Evolutionary conservation across 116 monocot species (phyloP).

Genomic region (Papilionanthe hybrid): DNA sequence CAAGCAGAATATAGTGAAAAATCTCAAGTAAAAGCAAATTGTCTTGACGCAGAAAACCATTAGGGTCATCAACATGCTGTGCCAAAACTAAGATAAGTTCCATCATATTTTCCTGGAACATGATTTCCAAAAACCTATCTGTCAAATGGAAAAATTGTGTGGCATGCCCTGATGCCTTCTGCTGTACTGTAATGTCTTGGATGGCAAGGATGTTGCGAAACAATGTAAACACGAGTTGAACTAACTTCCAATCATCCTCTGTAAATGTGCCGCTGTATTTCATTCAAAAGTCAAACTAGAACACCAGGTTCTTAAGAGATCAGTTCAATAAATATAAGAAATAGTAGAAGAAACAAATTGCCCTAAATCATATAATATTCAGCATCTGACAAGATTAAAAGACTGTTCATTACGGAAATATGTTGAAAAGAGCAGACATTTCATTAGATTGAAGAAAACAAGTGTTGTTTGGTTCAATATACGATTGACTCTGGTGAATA

Average conservation of each 20-base stretch:
- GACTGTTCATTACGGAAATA: neutral
- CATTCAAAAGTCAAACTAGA: neutral
- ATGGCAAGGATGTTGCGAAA: constrained; percentile 85
- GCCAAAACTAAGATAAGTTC: constrained; percentile 76
- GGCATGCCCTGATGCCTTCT: constrained; percentile 72
- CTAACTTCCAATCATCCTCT: constrained; percentile 96
- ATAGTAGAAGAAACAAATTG: neutral
- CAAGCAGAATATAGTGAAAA: constrained; percentile 64
- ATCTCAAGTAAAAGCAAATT: constrained; percentile 80
- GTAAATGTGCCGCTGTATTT: constrained; percentile 59
- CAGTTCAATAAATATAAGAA: neutral
- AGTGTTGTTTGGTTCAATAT: neutral
- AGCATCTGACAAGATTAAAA: neutral
- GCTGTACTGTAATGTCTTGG: constrained; percentile 64
- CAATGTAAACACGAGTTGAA: constrained; percentile 88
- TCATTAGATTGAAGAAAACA: neutral
- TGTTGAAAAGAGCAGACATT: neutral
- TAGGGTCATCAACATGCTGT: constrained; percentile 63
- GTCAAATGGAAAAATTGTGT: constrained; percentile 53
- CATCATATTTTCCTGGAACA: constrained; percentile 90
- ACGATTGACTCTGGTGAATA: neutral
- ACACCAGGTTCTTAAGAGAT: neutral
- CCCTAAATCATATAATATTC: neutral
- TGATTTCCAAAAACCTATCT: constrained; percentile 69
- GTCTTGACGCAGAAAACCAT: constrained; percentile 65